Percentiles rank a stretch among this genome's conserved stretches.
Evolutionary conservation across 805 yeast genomes (phyloP).

Genomic region (Clavispora vitiphila): DNA sequence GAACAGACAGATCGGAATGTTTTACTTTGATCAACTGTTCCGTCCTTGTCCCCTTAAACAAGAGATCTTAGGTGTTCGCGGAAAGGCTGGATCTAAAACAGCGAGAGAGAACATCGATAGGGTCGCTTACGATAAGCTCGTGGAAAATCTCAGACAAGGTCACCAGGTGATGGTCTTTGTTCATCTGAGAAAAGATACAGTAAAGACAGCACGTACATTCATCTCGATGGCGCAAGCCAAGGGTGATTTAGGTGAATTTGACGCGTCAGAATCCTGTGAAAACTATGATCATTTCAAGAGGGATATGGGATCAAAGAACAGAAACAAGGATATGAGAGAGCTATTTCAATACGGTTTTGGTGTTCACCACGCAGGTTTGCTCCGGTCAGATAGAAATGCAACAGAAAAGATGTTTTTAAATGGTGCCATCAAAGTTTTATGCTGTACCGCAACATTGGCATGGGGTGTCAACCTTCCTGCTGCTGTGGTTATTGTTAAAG

Average conservation of each 20-base stretch:
- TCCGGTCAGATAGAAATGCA: slow-evolving; percentile 81
- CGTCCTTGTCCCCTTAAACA: slow-evolving; percentile 93
- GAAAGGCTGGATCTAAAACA: slow-evolving; percentile 74
- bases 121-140: slow-evolving; percentile 70
- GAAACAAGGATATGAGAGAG: slow-evolving; percentile 76
- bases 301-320: slow-evolving; percentile 64
- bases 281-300: slow-evolving; percentile 43
- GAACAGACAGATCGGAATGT: slow-evolving; percentile 85
- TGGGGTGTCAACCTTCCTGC: slow-evolving; percentile 99
- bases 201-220: slow-evolving; percentile 71
- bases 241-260: slow-evolving; percentile 55
- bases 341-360: slow-evolving; percentile 82
- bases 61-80: slow-evolving; percentile 78
- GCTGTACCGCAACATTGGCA: slow-evolving; percentile 96
- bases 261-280: slow-evolving; percentile 42
- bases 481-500: slow-evolving; percentile 93
- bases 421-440: slow-evolving; percentile 84
- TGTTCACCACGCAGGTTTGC: slow-evolving; percentile 96
- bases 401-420: slow-evolving; percentile 81
- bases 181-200: slow-evolving; percentile 91
- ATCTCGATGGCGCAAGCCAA: slow-evolving; percentile 61
- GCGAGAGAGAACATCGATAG: slow-evolving; percentile 70
- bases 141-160: slow-evolving; percentile 61
- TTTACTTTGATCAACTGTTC: slow-evolving; percentile 88
- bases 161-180: slow-evolving; percentile 96